phyloP scores from a whole-genome alignment of 176 grass and related monocot species.

The Pharus latifolius region DNA sequence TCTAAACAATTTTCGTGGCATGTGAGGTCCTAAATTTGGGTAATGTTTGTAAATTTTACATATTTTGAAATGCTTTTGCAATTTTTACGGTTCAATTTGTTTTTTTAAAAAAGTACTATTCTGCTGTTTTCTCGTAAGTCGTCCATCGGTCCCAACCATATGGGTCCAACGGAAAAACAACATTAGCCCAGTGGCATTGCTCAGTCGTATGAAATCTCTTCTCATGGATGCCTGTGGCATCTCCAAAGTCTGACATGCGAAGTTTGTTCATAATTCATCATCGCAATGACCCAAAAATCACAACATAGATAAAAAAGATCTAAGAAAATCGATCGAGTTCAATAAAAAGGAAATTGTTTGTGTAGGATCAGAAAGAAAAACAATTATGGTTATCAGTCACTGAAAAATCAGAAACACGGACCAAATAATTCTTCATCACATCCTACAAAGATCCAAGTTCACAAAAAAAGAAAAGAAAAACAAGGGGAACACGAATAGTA shows the following conservation, averaged over 20 bases:
- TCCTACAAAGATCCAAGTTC: neutral
- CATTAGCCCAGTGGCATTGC: too few species aligned
- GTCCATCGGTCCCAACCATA: too few species aligned
- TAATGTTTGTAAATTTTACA: too few species aligned
- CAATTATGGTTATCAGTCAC: slow-evolving; percentile 34
- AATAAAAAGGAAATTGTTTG: neutral
- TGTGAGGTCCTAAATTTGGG: too few species aligned
- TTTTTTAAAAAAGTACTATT: too few species aligned
- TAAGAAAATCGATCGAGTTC: neutral
- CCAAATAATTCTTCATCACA: slow-evolving; percentile 55
- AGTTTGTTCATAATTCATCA: slow-evolving; percentile 47
- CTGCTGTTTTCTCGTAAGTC: too few species aligned
- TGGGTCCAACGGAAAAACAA: too few species aligned
- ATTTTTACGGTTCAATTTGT: too few species aligned
- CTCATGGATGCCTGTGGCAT: slow-evolving; percentile 45
- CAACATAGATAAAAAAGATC: neutral
- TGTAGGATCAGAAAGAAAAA: slow-evolving; percentile 25
- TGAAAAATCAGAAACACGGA: slow-evolving; percentile 62
- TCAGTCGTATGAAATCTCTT: slow-evolving; percentile 38
- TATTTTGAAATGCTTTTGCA: too few species aligned
- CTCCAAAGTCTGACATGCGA: slow-evolving; percentile 77
- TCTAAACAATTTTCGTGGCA: too few species aligned
- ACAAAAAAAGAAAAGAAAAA: neutral
- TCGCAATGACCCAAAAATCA: neutral
- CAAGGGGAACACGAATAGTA: neutral